A percentile compares a stretch with the other conserved stretches of the same genome.
Conservation (phyloP, 257 asterid genomes). For the Gentiana macrophylla region DNA sequence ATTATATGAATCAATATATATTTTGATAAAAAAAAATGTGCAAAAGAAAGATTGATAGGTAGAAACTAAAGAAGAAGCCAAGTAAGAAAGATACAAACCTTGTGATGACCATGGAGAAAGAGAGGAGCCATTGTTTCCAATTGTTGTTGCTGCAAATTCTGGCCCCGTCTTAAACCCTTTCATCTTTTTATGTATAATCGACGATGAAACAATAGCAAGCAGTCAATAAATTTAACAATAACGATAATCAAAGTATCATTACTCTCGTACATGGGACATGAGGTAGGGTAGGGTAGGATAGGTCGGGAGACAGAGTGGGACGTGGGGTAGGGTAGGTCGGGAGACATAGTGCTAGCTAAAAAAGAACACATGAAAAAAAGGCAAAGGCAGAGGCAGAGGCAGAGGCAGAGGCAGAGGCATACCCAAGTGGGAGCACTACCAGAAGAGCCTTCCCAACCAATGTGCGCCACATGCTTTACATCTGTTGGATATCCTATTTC, state of each 20-base stretch:
- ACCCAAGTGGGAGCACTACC: slow-evolving; percentile 82
- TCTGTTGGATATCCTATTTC: slow-evolving; percentile 78
- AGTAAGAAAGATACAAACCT: slow-evolving; percentile 28
- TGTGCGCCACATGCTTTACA: slow-evolving; percentile 80
- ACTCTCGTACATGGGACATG: too few relatives aligned
- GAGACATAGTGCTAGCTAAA: background rate
- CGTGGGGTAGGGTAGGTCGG: too few relatives aligned
- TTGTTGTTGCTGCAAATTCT: slow-evolving; percentile 51
- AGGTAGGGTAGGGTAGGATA: too few relatives aligned
- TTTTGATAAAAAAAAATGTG: background rate
- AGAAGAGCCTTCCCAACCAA: slow-evolving; percentile 78
- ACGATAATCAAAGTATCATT: background rate
- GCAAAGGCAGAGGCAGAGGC: background rate
- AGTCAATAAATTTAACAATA: background rate
- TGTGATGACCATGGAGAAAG: slow-evolving; percentile 80
- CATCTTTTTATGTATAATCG: slow-evolving; percentile 18
- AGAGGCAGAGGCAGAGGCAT: slow-evolving; percentile 8
- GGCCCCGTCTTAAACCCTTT: slow-evolving; percentile 68
- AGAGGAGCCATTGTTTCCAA: slow-evolving; percentile 48
- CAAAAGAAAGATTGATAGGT: background rate
- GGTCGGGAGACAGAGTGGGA: too few relatives aligned
- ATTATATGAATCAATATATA: too few relatives aligned
- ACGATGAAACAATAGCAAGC: background rate
- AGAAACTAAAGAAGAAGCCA: background rate
- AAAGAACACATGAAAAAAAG: background rate